Conservation (phyloP, 148 eudicot species). For the Euryodendron excelsum region DNA sequence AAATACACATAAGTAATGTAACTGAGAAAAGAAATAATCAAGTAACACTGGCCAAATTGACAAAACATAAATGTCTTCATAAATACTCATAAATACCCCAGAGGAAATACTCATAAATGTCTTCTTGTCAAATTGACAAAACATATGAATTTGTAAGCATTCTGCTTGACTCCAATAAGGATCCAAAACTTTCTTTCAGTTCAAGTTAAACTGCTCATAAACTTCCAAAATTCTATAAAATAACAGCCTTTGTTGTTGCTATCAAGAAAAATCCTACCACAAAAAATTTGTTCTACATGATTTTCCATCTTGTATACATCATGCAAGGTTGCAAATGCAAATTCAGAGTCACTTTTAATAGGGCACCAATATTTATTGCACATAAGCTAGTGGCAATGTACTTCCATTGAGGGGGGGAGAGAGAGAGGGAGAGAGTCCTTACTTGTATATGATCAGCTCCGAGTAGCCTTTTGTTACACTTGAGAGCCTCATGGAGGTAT, state of each 20-base stretch:
- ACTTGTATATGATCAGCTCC: slow-evolving; percentile 97
- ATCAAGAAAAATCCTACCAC: background rate
- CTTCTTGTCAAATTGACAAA: background rate
- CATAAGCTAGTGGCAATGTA: background rate
- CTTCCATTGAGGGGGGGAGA: background rate
- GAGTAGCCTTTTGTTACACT: slow-evolving; percentile 86
- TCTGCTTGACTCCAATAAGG: background rate
- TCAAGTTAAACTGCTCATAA: background rate
- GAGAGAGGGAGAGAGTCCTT: slow-evolving; percentile 22
- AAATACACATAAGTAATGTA: background rate
- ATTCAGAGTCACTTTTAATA: background rate
- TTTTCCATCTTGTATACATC: background rate
- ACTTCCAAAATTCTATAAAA: slow-evolving; percentile 3
- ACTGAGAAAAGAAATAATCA: background rate
- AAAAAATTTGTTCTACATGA: background rate
- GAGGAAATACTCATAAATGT: background rate
- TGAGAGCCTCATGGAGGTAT: slow-evolving; percentile 92
- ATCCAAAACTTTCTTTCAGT: background rate
- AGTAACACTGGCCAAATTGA: background rate
- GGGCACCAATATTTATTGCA: background rate
- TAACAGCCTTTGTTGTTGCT: background rate
- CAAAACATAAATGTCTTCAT: too few species aligned
- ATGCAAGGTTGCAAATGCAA: background rate
- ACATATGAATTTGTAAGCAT: background rate
- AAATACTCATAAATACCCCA: too few species aligned